These are phyloP conservation scores for Tilletiopsis washingtonensis DNA, from an alignment of 1,284 basidiomycete species.

Conservation along the genomic window DNA sequence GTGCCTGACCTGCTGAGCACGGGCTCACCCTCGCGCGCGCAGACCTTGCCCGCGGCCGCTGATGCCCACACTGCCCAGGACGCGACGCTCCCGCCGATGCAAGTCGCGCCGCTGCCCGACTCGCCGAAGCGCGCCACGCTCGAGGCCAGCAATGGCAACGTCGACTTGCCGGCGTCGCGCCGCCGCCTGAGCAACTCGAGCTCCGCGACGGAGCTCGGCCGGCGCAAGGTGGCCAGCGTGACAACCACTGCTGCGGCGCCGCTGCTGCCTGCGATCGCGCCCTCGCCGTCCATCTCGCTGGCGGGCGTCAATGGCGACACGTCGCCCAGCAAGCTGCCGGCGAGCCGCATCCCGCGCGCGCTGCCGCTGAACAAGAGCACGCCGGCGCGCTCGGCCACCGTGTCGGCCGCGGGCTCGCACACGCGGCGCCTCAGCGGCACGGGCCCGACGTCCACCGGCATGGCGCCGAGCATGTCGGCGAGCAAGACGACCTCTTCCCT, in stretches of 20 bases:
- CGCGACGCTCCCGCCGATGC: constrained; percentile 68
- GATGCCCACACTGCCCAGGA: constrained; percentile 59
- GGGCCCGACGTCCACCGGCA: no score
- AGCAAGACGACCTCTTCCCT: constrained; percentile 34
- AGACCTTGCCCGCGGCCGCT: constrained; percentile 75
- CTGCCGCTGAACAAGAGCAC: neutral
- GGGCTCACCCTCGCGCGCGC: neutral
- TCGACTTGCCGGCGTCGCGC: no score
- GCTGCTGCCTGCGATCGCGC: neutral
- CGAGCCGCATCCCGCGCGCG: constrained; percentile 32
- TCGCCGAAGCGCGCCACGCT: constrained; percentile 58
- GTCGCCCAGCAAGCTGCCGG: constrained; percentile 4
- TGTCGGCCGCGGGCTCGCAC: neutral
- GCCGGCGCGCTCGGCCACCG: neutral
- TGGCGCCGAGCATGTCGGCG: constrained; percentile 6
- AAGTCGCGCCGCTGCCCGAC: constrained; percentile 70
- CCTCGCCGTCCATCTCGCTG: constrained; percentile 5
- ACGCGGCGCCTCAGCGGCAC: constrained; percentile 3
- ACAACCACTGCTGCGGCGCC: neutral
- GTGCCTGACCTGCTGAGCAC: neutral
- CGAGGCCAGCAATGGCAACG: no score
- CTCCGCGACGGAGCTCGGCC: constrained; percentile 5
- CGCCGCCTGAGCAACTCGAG: constrained; percentile 8
- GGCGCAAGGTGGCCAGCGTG: neutral
- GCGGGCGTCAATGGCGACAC: neutral